A percentile compares a stretch with the other conserved stretches of the same genome.
Conservation (phyloP, 2,329 filamentous ascomycete species). For the Bipolaris sorokiniana region DNA sequence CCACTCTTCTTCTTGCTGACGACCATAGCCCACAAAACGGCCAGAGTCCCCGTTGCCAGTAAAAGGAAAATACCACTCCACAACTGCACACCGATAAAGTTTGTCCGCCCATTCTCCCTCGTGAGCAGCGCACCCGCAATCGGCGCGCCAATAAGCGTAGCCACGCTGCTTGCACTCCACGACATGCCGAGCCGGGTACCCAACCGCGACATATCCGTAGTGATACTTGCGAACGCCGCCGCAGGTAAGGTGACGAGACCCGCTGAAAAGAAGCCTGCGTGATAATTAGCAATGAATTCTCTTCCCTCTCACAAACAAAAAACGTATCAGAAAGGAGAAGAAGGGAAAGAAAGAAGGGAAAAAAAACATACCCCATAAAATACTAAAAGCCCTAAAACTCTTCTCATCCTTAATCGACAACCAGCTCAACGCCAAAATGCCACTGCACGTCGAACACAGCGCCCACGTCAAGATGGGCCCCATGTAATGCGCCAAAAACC, state of each 20-base stretch:
- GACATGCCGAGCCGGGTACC: slow-evolving; percentile 48
- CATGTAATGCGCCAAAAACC: slow-evolving; percentile 40
- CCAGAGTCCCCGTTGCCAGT: slow-evolving; percentile 33
- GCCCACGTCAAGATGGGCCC: slow-evolving; percentile 46
- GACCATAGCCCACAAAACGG: slow-evolving; percentile 35
- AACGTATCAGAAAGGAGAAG: background rate
- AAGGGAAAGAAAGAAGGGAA: background rate
- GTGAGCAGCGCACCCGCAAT: slow-evolving; percentile 45
- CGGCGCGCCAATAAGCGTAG: slow-evolving; percentile 44
- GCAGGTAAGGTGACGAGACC: slow-evolving; percentile 48
- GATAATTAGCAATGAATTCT: background rate
- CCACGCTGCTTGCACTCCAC: slow-evolving; percentile 46
- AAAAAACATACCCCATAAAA: slow-evolving; percentile 44
- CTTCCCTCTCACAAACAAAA: background rate
- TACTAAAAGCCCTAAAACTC: slow-evolving; percentile 42
- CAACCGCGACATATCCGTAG: slow-evolving; percentile 43
- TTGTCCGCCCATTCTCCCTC: slow-evolving; percentile 25
- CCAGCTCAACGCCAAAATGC: slow-evolving; percentile 40
- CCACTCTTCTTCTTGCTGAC: slow-evolving; percentile 35
- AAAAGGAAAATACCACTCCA: slow-evolving; percentile 47
- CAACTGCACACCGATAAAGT: slow-evolving; percentile 44
- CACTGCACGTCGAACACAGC: slow-evolving; percentile 37
- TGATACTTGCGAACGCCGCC: slow-evolving; percentile 47
- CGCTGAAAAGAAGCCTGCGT: slow-evolving; percentile 45
- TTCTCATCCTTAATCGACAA: slow-evolving; percentile 39